Percentiles rank a stretch among this genome's conserved stretches.
phyloP scores from a whole-genome alignment of 2,329 filamentous ascomycete species.

The Colletotrichum karsti region DNA sequence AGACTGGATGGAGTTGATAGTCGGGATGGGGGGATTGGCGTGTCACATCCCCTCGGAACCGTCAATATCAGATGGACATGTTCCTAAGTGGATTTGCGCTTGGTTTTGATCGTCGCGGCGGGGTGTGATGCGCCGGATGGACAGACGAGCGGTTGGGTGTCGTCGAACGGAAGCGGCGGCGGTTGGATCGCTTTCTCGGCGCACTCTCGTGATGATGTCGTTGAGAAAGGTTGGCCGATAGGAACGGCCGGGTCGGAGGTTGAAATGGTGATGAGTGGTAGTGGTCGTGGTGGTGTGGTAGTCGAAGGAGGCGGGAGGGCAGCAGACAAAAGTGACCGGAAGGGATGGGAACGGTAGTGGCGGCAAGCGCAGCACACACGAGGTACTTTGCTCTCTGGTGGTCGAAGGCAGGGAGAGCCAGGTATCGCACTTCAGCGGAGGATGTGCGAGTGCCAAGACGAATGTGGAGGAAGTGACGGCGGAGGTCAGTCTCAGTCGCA shows the following conservation, averaged over 20 bases:
- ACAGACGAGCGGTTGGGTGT: neutral
- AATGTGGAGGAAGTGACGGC: conserved; percentile 16
- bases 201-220: neutral
- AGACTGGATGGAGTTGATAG: conserved; percentile 4
- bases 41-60: conserved; percentile 37
- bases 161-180: neutral
- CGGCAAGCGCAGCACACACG: neutral
- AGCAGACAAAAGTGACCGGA: conserved; percentile 22
- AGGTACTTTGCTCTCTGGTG: neutral
- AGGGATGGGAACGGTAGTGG: conserved; percentile 22
- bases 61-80: conserved; percentile 33
- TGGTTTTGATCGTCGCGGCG: conserved; percentile 35
- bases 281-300: conserved; percentile 3
- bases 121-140: neutral
- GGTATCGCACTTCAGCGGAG: conserved; percentile 5
- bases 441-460: conserved; percentile 18
- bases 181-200: neutral
- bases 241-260: neutral
- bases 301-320: neutral
- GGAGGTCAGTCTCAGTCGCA: conserved; percentile 13
- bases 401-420: neutral
- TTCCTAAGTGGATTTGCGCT: conserved; percentile 25
- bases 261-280: neutral
- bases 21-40: conserved; percentile 29
- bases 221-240: neutral